Conservation (phyloP, 2,329 filamentous ascomycete species). For the Aspergillus novofumigatus region DNA sequence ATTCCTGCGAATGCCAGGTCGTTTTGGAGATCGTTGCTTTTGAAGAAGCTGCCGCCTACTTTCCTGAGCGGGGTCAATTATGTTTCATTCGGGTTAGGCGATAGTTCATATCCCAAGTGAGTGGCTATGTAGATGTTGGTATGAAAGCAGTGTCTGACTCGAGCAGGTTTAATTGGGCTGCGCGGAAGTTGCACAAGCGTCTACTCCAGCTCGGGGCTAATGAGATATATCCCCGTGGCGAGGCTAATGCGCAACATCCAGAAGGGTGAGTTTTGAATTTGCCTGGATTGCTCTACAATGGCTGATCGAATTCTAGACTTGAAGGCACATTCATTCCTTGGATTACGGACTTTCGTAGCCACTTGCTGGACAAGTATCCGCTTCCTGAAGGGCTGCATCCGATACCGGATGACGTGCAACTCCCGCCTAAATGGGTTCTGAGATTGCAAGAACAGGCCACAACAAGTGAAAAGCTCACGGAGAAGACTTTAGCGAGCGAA, state of each 20-base stretch:
- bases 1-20: conserved; percentile 74
- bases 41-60: conserved; percentile 68
- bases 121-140: conserved; percentile 18
- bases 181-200: conserved; percentile 79
- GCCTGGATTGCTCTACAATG: not conserved
- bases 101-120: conserved; percentile 89
- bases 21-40: conserved; percentile 82
- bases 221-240: conserved; percentile 71
- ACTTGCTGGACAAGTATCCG: conserved; percentile 64
- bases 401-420: conserved; percentile 67
- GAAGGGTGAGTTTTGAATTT: conserved; percentile 64
- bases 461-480: not conserved
- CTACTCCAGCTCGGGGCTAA: conserved; percentile 77
- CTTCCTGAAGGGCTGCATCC: conserved; percentile 63
- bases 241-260: conserved; percentile 89
- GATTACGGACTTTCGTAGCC: conserved; percentile 63
- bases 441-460: conserved; percentile 7
- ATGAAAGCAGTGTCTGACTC: conserved; percentile 4
- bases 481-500: not conserved
- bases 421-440: conserved; percentile 71
- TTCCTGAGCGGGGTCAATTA: conserved; percentile 69
- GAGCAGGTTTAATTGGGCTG: conserved; percentile 82
- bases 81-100: conserved; percentile 84
- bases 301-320: conserved; percentile 49
- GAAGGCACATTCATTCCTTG: conserved; percentile 80